These are phyloP conservation scores for Monotropa hypopitys DNA, from an alignment of 179 eudicot species.

Conservation along the genomic window DNA sequence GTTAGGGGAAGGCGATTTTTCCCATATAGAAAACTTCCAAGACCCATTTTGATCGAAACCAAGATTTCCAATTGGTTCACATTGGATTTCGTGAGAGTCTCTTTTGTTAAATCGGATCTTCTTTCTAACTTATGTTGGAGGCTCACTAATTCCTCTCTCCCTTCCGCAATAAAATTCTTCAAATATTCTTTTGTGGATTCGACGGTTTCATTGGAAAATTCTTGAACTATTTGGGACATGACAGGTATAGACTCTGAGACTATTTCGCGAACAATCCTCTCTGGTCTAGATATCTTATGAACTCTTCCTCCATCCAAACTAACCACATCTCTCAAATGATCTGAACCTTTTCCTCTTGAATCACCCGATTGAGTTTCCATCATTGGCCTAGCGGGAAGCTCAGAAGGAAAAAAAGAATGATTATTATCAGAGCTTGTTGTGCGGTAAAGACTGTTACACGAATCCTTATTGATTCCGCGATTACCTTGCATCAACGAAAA, in stretches of 20 bases:
- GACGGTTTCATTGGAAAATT: constrained; percentile 46
- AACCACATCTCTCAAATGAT: constrained; percentile 27
- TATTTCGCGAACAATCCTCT: constrained; percentile 45
- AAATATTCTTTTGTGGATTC: constrained; percentile 54
- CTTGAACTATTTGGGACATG: constrained; percentile 52
- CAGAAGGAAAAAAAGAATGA: constrained; percentile 57
- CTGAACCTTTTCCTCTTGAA: constrained; percentile 37
- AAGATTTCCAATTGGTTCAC: constrained; percentile 50
- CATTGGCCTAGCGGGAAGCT: constrained; percentile 63
- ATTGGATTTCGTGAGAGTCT: constrained; percentile 42
- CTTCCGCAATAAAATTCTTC: constrained; percentile 33
- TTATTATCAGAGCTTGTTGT: constrained; percentile 41
- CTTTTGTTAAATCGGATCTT: constrained; percentile 49
- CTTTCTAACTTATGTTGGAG: constrained; percentile 47
- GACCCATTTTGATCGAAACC: constrained; percentile 60
- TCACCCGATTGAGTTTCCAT: constrained; percentile 42
- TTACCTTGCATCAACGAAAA: constrained; percentile 34
- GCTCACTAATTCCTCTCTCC: constrained; percentile 33
- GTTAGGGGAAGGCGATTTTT: constrained; percentile 23
- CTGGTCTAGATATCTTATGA: constrained; percentile 35
- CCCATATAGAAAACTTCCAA: constrained; percentile 37
- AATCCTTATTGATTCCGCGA: constrained; percentile 31
- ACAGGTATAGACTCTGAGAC: constrained; percentile 41
- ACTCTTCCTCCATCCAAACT: constrained; percentile 29
- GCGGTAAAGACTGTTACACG: constrained; percentile 23